These are phyloP conservation scores for Amanita pallidorosea DNA, from an alignment of 768 basidiomycete species.

Conservation along the genomic window DNA sequence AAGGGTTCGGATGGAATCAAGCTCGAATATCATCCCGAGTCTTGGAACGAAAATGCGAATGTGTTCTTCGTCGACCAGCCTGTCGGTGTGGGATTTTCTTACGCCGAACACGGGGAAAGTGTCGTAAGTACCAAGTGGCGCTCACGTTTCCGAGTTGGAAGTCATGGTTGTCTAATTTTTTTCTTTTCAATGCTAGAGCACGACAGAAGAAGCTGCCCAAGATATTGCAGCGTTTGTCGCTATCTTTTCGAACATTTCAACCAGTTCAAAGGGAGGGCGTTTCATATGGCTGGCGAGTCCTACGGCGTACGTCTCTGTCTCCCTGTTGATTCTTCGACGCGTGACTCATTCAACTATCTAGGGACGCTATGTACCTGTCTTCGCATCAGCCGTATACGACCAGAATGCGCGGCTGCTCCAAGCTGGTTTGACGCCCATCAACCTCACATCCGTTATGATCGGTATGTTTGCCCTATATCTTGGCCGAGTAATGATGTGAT, in stretches of 20 bases:
- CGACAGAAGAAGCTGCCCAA: constrained; percentile 55
- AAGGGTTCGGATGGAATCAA: constrained; percentile 22
- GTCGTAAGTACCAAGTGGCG: constrained; percentile 28
- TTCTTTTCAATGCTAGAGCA: constrained; percentile 21
- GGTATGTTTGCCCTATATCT: constrained; percentile 23
- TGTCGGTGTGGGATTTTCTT: constrained; percentile 50
- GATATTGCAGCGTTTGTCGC: constrained; percentile 64
- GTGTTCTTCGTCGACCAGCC: constrained; percentile 57
- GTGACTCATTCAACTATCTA: constrained; percentile 11
- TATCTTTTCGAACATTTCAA: constrained; percentile 69
- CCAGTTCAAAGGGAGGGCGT: constrained; percentile 55
- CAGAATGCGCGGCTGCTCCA: constrained; percentile 45
- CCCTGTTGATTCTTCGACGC: not conserved
- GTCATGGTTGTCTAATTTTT: constrained; percentile 26
- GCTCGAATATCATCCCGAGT: constrained; percentile 43
- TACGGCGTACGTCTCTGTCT: constrained; percentile 45
- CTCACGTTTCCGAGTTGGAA: too few relatives aligned
- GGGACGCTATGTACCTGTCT: constrained; percentile 66
- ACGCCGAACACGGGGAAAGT: constrained; percentile 52
- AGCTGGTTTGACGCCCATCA: constrained; percentile 48
- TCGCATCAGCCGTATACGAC: constrained; percentile 70
- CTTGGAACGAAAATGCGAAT: constrained; percentile 62
- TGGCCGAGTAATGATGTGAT: not conserved
- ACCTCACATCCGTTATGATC: constrained; percentile 65
- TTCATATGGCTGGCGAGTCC: constrained; percentile 67